Base-by-base conservation (phyloP, 495 filamentous ascomycete genomes). In the Daldinia caldariorum region DNA sequence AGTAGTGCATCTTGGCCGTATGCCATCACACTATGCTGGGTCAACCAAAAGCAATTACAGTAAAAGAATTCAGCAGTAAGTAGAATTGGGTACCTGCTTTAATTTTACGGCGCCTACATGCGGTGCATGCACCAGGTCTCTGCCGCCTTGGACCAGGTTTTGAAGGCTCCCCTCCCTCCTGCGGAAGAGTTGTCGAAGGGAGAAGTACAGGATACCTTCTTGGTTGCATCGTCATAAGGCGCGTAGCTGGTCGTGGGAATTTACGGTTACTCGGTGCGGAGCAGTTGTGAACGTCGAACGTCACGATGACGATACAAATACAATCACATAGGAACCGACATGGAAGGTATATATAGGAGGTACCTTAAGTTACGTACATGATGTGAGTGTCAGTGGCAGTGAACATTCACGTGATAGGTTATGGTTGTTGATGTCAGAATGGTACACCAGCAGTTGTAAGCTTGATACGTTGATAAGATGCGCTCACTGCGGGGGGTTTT, bases 141-240 rank as follows among this genome's bases (percentile, higher is more conserved):
- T 50, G 31, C 7, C 51, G 65, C 4, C 65, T 49, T 2, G 65
- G 12, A 18, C 14, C 47, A 6, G 26, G 29, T 20, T 20, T 50
- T 18, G 29, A 14, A 0, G 18, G 18, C 20, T 61, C 43, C 20
- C 50, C 43, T 26, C 45, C 58, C 22, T 22, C 43, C 13, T 68
- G 47, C 12, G 39, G 38, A 4, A 61, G 58, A 32, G 58, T 58
- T 35, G 16, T 18, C 4, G 58, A 47, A 20, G 65, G 65, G 4
- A 68, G 65, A 29, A 68, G 56, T n/a, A 50, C 37, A n/a, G 65
- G 58, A 20, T 68, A 68, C 35, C 35, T 68, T 43, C 58, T 61
- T 7, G 51, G 58, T 13, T 62, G 41, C 57, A 57, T 57, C 16
- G 6, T 57, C 45, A 14, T 4, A 13, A 12, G 56, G 2, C 20